phyloP scores from a whole-genome alignment of 805 yeast species.

The Kodamaea hsintzibuensis region DNA sequence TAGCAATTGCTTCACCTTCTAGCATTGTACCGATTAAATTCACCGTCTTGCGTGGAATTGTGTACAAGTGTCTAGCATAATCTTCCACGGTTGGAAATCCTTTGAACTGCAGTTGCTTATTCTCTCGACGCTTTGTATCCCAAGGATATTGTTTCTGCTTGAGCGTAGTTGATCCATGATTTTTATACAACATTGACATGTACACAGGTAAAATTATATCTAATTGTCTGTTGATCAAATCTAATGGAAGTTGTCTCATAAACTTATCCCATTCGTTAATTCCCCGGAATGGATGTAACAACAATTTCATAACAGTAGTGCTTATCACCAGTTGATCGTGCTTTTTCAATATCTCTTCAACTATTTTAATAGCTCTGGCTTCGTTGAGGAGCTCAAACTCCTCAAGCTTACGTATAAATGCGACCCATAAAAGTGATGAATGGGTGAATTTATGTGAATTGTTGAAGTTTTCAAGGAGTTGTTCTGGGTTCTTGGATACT shows the following conservation, averaged over 20 bases:
- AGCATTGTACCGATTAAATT: conserved; percentile 35
- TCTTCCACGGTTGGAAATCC: conserved; percentile 14
- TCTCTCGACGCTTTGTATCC: conserved; percentile 11
- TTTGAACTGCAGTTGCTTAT: conserved; percentile 5
- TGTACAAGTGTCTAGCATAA: conserved; percentile 32
- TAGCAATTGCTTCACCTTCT: conserved; percentile 33
- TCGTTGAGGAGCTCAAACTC: conserved; percentile 35
- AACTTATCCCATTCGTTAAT: conserved; percentile 24
- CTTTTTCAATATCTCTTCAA: conserved; percentile 25
- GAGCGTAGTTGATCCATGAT: conserved; percentile 9
- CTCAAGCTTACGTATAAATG: conserved; percentile 32
- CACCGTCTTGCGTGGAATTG: conserved; percentile 24
- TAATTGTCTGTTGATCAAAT: conserved; percentile 3
- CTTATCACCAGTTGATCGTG: conserved; percentile 27
- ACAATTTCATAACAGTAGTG: conserved; percentile 30
- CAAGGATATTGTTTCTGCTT: conserved; percentile 14
- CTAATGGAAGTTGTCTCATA: conserved; percentile 11
- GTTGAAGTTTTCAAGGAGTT: conserved; percentile 37
- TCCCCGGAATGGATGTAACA: conserved; percentile 32
- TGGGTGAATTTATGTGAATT: conserved; percentile 20
- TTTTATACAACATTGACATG: conserved; percentile 24
- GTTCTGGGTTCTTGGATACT: conserved; percentile 35
- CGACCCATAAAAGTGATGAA: conserved; percentile 36
- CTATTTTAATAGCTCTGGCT: conserved; percentile 26
- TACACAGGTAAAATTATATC: conserved; percentile 30